Percentiles rank a stretch among this genome's conserved stretches.
Conservation (phyloP, 2,329 filamentous ascomycete species). For the Exophiala sp. region DNA sequence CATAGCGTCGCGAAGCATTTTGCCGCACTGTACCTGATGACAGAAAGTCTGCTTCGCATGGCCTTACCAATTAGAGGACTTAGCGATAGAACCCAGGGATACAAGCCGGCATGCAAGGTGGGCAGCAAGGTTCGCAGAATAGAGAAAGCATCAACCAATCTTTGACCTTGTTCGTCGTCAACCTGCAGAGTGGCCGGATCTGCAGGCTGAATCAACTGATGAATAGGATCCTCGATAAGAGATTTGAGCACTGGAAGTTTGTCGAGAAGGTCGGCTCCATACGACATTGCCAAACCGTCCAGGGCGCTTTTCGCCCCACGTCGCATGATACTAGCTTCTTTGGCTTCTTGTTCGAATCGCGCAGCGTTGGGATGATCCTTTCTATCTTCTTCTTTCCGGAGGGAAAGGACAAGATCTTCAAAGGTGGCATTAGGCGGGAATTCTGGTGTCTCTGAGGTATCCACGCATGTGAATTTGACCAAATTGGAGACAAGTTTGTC, state of each 20-base stretch:
- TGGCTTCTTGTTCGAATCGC: slow-evolving; percentile 85
- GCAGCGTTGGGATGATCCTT: slow-evolving; percentile 87
- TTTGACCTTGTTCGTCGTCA: slow-evolving; percentile 75
- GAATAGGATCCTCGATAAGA: slow-evolving; percentile 78
- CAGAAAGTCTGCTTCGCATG: slow-evolving; percentile 80
- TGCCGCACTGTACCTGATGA: slow-evolving; percentile 92
- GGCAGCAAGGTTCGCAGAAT: slow-evolving; percentile 88
- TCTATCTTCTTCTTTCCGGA: slow-evolving; percentile 95
- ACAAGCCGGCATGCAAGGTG: slow-evolving; percentile 72
- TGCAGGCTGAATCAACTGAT: slow-evolving; percentile 56
- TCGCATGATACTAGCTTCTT: slow-evolving; percentile 81
- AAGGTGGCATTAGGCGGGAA: slow-evolving; percentile 79
- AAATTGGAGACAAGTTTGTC: slow-evolving; percentile 95
- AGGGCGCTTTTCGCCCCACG: slow-evolving; percentile 92
- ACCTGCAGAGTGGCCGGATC: slow-evolving; percentile 50
- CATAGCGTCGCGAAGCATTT: slow-evolving; percentile 97
- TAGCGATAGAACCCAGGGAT: slow-evolving; percentile 76
- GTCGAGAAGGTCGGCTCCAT: slow-evolving; percentile 73
- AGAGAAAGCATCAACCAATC: slow-evolving; percentile 90
- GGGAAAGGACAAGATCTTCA: slow-evolving; percentile 77
- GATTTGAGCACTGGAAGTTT: slow-evolving; percentile 76
- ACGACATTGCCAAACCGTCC: slow-evolving; percentile 77
- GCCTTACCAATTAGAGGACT: slow-evolving; percentile 84
- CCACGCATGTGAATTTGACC: slow-evolving; percentile 95
- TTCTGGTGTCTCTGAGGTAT: slow-evolving; percentile 95